These are phyloP conservation scores for Hansfordia pulvinata DNA, from an alignment of 2,329 filamentous ascomycete species.

Conservation along the genomic window DNA sequence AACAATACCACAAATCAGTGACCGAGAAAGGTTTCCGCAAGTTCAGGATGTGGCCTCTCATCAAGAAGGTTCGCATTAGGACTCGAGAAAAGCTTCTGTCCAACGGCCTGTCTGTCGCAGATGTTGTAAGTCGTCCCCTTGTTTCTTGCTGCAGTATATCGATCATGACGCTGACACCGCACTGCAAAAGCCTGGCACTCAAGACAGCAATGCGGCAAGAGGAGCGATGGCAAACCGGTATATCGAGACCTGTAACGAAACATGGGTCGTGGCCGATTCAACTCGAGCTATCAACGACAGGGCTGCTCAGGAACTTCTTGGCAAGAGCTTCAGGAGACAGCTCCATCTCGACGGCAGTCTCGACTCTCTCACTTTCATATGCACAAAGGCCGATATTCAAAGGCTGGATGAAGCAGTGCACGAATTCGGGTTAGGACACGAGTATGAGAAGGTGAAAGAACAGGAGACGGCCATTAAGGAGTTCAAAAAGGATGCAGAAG, in stretches of 20 bases:
- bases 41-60: conserved; percentile 28
- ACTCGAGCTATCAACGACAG: conserved; percentile 46
- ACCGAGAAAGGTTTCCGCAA: conserved; percentile 16
- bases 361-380: conserved; percentile 43
- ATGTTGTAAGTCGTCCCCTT: conserved; percentile 25
- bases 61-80: conserved; percentile 29
- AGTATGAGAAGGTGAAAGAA: neutral
- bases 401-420: neutral
- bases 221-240: conserved; percentile 43
- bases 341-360: conserved; percentile 44
- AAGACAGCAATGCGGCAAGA: conserved; percentile 46
- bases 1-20: neutral
- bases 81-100: conserved; percentile 33
- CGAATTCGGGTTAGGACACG: neutral
- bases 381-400: conserved; percentile 49
- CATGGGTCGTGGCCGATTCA: conserved; percentile 52
- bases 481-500: neutral
- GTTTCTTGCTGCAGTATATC: neutral
- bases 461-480: neutral
- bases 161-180: conserved; percentile 1
- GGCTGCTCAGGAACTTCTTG: conserved; percentile 39
- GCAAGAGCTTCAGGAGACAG: conserved; percentile 42
- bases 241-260: conserved; percentile 42
- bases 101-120: conserved; percentile 40
- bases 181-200: conserved; percentile 31